Base-by-base conservation (phyloP, 176 grass and related monocot species). In the Oryza longistaminata region DNA sequence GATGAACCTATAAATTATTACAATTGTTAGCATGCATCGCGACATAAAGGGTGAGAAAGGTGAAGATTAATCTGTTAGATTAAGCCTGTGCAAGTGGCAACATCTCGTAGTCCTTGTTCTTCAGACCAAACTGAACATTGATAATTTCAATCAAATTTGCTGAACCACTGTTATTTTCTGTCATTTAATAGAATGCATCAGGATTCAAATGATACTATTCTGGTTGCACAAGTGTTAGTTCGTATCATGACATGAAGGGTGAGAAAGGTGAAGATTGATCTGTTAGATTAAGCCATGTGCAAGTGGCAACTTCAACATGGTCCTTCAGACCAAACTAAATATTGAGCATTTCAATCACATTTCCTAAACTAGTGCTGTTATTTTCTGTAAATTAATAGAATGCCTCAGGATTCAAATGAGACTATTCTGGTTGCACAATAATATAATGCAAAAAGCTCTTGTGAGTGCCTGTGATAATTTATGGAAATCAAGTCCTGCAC, bases 161-260 rank as follows among this genome's bases (percentile, higher is more conserved):
- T 27, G 4, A 5, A 8, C 43, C 19, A 33, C 3, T 71, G n/a
- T 40, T 27, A 71, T 71, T 34, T 81, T 69, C 4, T 71, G 33
- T 70, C 19, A 7, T 52, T 70, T 80, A 81, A 49, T 81, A 81
- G 69, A 21, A 70, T 55, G 79, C 31, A 0, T 66, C 33, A 31
- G 4, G 17, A 42, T 43, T 60, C 46, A 17, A 60, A 81, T 25
- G 70, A 79, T 14, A 60, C 12, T 49, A 55, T 62, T 62, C 12
- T 62, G 21, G 46, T 49, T 49, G 46, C n/a, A n/a, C n/a, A n/a
- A 5, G n/a, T 17, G 52, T 33, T 62, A 12, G 2, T n/a, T 72
- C 62, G 26, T 43, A 42, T 16, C 15, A 13, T 27, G 7, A 71
- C 31, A 60, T 33, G 25, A 82, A 71, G 49, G 13, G n/a, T 58